phyloP scores from a whole-genome alignment of 2,329 filamentous ascomycete species.

The Aphanoascus verrucosus region DNA sequence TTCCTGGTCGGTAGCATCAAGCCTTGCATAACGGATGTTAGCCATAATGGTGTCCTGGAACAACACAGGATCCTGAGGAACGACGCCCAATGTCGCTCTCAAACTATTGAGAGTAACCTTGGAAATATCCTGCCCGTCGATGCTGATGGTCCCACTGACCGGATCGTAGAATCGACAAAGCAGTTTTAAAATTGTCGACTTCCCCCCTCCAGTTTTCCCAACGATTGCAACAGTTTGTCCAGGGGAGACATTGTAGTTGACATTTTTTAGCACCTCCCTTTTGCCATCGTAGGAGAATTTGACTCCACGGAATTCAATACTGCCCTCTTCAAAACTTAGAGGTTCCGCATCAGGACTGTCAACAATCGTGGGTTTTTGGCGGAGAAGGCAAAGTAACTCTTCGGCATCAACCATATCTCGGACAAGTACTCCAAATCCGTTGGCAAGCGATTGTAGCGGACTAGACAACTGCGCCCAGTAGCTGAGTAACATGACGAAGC shows the following conservation, averaged over 20 bases:
- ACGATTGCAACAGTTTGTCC: constrained; percentile 46
- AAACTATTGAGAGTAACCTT: constrained; percentile 49
- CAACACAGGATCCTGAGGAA: constrained; percentile 53
- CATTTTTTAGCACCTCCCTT: constrained; percentile 38
- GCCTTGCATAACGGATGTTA: constrained; percentile 53
- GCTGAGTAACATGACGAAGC: constrained; percentile 53
- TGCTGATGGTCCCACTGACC: constrained; percentile 37
- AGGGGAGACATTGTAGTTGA: constrained; percentile 39
- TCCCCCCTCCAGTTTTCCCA: constrained; percentile 50
- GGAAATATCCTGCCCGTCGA: constrained; percentile 48
- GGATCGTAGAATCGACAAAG: constrained; percentile 48
- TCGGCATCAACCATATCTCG: constrained; percentile 55
- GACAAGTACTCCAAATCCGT: constrained; percentile 40
- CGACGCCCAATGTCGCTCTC: constrained; percentile 49
- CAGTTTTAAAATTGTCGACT: constrained; percentile 46
- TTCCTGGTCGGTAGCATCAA: constrained; percentile 51
- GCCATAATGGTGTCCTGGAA: constrained; percentile 56
- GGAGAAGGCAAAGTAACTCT: constrained; percentile 38
- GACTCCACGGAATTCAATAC: constrained; percentile 42
- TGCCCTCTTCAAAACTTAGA: constrained; percentile 34
- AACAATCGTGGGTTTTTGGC: constrained; percentile 37
- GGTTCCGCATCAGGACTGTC: constrained; percentile 29
- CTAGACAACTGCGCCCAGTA: constrained; percentile 49
- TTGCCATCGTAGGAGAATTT: constrained; percentile 44
- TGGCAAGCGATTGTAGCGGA: constrained; percentile 43